These are phyloP conservation scores for Agaricus bisporus DNA, from an alignment of 768 basidiomycete species.

Conservation along the genomic window DNA sequence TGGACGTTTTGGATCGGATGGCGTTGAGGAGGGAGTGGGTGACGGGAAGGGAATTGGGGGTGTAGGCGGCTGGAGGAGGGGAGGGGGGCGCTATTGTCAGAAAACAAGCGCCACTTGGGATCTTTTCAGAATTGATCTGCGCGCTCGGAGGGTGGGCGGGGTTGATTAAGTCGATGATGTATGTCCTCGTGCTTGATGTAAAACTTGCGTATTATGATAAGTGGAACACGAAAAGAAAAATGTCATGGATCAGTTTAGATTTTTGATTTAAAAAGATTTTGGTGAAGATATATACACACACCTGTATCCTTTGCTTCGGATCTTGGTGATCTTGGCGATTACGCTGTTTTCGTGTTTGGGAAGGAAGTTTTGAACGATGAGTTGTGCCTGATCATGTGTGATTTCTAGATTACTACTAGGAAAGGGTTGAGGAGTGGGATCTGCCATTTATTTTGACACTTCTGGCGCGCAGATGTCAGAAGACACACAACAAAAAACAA, in stretches of 20 bases:
- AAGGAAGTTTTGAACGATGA: slow-evolving; percentile 9
- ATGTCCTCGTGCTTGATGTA: slow-evolving; percentile 16
- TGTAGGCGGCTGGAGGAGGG: slow-evolving; percentile 16
- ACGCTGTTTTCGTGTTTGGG: slow-evolving; percentile 3
- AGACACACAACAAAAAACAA: too few relatives aligned
- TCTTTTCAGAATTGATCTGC: background rate
- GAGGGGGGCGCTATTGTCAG: slow-evolving; percentile 19
- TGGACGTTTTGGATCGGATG: slow-evolving; percentile 37
- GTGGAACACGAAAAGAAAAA: too few relatives aligned
- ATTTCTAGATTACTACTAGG: background rate
- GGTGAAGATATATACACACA: slow-evolving; percentile 1
- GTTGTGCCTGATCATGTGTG: slow-evolving; percentile 11
- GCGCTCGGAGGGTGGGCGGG: slow-evolving; percentile 1
- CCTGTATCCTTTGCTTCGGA: slow-evolving; percentile 22
- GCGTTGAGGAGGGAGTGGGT: slow-evolving; percentile 33
- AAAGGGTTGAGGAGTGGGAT: background rate
- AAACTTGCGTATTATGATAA: slow-evolving; percentile 17
- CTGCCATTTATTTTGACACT: background rate
- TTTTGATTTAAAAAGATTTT: too few relatives aligned
- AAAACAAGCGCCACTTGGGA: slow-evolving; percentile 19
- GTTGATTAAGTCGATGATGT: slow-evolving; percentile 18
- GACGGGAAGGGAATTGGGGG: slow-evolving; percentile 30
- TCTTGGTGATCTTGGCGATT: slow-evolving; percentile 13
- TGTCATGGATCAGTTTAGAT: too few relatives aligned
- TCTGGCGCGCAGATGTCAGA: background rate